These are phyloP conservation scores for Forsythia suspensa DNA, from an alignment of 257 asterid species.

Conservation along the genomic window DNA sequence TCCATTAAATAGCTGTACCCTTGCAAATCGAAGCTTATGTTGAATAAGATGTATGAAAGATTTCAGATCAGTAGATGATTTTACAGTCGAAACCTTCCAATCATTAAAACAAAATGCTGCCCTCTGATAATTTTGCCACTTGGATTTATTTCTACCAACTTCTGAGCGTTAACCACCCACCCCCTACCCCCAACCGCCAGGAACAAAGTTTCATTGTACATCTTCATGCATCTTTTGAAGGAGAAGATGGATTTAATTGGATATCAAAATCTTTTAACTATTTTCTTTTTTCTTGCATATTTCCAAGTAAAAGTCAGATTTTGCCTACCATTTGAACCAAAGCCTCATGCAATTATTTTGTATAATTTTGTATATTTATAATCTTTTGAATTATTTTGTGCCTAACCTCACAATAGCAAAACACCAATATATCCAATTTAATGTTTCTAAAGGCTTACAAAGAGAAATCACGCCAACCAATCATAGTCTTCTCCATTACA, in stretches of 20 bases:
- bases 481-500: neutral
- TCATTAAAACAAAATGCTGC: neutral
- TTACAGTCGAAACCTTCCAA: neutral
- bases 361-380: neutral
- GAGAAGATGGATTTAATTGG: neutral
- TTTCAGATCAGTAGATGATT: neutral
- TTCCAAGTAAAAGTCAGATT: neutral
- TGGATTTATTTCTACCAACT: neutral
- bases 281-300: neutral
- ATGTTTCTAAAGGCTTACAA: neutral
- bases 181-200: neutral
- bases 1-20: conserved; percentile 96
- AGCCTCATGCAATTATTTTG: neutral
- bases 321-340: neutral
- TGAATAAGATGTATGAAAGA: conserved; percentile 4
- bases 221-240: neutral
- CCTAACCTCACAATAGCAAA: neutral
- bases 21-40: conserved; percentile 38
- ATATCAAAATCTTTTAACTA: neutral
- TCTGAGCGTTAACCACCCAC: neutral
- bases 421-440: neutral
- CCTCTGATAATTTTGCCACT: neutral
- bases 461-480: neutral
- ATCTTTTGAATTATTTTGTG: neutral
- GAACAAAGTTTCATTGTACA: neutral